Evolutionary conservation across 2,329 filamentous ascomycete genomes (phyloP).

Genomic region (Colletotrichum simmondsii): DNA sequence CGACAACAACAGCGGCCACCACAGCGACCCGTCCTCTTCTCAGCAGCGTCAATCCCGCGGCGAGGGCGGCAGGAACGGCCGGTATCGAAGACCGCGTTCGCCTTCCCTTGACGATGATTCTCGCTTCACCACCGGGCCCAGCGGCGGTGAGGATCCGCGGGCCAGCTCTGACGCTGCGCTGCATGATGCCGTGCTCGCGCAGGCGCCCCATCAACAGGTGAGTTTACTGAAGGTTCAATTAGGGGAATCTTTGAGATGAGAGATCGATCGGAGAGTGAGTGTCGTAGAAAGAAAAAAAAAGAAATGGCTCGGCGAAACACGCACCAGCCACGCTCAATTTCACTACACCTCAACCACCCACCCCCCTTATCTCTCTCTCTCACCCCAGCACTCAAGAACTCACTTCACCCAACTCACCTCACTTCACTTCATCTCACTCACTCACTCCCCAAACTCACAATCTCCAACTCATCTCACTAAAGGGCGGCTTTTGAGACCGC

Average conservation of each 20-base stretch:
- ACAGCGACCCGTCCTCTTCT: background rate
- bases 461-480: background rate
- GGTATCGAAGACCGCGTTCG: conserved; percentile 30
- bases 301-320: background rate
- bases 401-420: background rate
- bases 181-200: conserved; percentile 33
- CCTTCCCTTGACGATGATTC: conserved; percentile 33
- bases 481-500: background rate
- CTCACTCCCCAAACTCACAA: background rate
- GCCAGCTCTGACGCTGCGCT: conserved; percentile 15
- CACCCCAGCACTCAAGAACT: background rate
- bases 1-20: conserved; percentile 2
- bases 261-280: background rate
- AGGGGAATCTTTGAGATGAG: background rate
- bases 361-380: background rate
- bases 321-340: conserved; percentile 1
- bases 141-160: conserved; percentile 17
- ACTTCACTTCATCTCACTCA: background rate
- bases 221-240: background rate
- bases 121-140: conserved; percentile 26
- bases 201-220: conserved; percentile 30
- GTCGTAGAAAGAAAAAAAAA: background rate
- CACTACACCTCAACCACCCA: background rate
- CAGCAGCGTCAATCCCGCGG: conserved; percentile 13
- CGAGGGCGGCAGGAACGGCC: conserved; percentile 12